Conservation (phyloP, 768 basidiomycete genomes). For the Suillus discolor region DNA sequence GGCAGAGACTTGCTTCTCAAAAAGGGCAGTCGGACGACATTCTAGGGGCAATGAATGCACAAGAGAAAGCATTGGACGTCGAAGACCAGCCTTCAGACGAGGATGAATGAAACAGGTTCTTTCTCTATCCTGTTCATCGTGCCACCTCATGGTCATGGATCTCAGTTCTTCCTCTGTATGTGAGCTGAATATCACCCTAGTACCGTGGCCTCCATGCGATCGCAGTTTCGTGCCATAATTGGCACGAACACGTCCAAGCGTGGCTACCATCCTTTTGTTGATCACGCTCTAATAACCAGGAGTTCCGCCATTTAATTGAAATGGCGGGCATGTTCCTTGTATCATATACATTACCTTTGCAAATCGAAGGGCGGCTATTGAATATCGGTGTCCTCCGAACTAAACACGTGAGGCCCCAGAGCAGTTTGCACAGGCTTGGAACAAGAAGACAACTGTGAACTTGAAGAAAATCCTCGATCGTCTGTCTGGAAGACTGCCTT, state of each 20-base stretch:
- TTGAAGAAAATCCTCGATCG: neutral
- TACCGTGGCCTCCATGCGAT: neutral
- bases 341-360: neutral
- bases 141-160: neutral
- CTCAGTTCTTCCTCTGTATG: neutral
- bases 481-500: conserved; percentile 6
- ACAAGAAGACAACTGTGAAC: neutral
- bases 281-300: neutral
- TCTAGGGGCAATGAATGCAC: conserved; percentile 81
- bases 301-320: neutral
- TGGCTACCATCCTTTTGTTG: neutral
- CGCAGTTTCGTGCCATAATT: neutral
- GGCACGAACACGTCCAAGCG: neutral
- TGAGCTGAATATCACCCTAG: conserved; percentile 1
- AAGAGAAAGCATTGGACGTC: conserved; percentile 57
- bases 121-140: neutral
- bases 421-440: neutral
- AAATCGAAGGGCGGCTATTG: neutral
- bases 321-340: neutral
- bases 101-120: conserved; percentile 46
- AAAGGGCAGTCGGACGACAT: conserved; percentile 81
- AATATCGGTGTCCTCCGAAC: too few relatives aligned
- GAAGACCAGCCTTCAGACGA: conserved; percentile 62
- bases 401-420: neutral
- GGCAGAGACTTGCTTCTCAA: conserved; percentile 77